Conservation (phyloP, 2,329 filamentous ascomycete species). For the Xylaria polymorpha region DNA sequence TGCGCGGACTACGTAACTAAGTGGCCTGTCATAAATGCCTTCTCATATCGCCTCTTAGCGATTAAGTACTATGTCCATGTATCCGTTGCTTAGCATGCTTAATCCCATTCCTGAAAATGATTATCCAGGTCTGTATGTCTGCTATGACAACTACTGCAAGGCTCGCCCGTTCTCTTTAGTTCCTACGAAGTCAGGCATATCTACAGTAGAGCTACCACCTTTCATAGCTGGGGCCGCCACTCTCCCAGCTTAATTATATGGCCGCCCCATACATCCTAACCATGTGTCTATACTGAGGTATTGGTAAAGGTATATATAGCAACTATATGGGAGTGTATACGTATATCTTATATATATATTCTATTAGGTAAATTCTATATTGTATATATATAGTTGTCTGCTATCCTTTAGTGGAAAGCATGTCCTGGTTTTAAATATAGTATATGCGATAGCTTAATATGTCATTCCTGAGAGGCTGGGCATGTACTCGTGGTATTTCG, state of each 20-base stretch:
- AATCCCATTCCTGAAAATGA: too few relatives aligned
- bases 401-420: neutral
- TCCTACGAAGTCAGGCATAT: neutral
- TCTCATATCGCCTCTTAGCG: neutral
- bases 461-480: neutral
- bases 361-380: neutral
- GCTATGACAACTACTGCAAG: neutral
- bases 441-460: neutral
- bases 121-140: neutral
- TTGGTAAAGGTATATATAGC: neutral
- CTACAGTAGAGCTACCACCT: neutral
- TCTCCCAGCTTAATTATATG: neutral
- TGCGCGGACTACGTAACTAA: neutral
- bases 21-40: neutral
- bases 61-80: neutral
- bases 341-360: neutral
- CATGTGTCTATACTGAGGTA: neutral
- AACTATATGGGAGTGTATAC: neutral
- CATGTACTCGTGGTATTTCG: neutral
- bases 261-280: neutral
- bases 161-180: neutral
- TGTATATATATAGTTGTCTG: neutral
- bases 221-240: neutral
- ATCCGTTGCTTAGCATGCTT: neutral
- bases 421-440: neutral